phyloP scores from a whole-genome alignment of 257 asterid genomes.

The Prunella vulgaris region DNA sequence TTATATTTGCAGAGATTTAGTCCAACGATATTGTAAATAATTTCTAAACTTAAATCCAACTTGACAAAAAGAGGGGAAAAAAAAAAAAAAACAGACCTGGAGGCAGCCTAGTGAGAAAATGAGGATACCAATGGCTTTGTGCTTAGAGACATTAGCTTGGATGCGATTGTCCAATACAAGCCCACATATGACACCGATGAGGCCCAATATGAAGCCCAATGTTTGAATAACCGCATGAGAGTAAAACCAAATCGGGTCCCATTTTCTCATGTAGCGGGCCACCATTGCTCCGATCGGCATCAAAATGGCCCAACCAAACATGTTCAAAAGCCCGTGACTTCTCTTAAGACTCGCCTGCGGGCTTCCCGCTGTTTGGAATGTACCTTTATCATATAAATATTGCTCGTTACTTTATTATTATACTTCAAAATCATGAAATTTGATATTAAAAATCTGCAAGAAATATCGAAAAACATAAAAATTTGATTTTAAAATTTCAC shows the following conservation, averaged over 20 bases:
- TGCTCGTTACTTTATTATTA: neutral
- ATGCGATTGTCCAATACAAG: slow-evolving; percentile 56
- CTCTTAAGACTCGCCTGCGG: slow-evolving; percentile 40
- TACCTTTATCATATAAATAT: slow-evolving; percentile 36
- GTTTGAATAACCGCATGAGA: slow-evolving; percentile 56
- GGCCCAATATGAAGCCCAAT: slow-evolving; percentile 60
- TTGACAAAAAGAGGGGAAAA: neutral
- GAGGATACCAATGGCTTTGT: slow-evolving; percentile 69
- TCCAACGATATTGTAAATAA: too few relatives aligned
- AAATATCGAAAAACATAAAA: too few relatives aligned
- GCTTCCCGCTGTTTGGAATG: slow-evolving; percentile 28
- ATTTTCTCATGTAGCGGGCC: slow-evolving; percentile 69
- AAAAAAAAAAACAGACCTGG: slow-evolving; percentile 42
- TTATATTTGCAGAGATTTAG: too few relatives aligned
- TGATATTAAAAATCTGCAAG: neutral
- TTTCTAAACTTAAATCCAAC: neutral
- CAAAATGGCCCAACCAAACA: slow-evolving; percentile 87
- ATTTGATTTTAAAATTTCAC: too few relatives aligned
- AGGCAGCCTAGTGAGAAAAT: slow-evolving; percentile 67
- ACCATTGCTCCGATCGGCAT: slow-evolving; percentile 70
- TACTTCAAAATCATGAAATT: neutral
- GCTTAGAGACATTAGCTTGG: slow-evolving; percentile 37
- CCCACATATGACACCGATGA: slow-evolving; percentile 62
- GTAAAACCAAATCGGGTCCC: slow-evolving; percentile 88
- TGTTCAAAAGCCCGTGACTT: slow-evolving; percentile 74